Percentiles rank a stretch among this genome's conserved stretches.
Evolutionary conservation across 352 stramenopile genomes (phyloP).

Genomic region (Phytophthora hibernalis): DNA sequence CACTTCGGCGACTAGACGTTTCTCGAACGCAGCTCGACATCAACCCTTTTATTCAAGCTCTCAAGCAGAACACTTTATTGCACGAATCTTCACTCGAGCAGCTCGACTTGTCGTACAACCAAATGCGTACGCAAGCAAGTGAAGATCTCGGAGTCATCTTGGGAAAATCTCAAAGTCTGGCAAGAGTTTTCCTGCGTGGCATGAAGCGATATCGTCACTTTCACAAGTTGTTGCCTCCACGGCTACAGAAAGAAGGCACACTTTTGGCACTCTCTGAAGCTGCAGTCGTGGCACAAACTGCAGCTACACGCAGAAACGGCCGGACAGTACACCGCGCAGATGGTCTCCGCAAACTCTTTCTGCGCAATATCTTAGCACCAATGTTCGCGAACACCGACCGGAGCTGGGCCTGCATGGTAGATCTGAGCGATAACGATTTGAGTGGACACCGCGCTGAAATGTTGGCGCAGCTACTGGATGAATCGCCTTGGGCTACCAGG

Average conservation of each 20-base stretch:
- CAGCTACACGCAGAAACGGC: constrained; percentile 24
- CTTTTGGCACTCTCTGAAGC: constrained; percentile 31
- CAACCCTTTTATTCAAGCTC: constrained; percentile 58
- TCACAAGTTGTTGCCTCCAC: constrained; percentile 28
- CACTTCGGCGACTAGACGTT: constrained; percentile 64
- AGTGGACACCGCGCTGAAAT: constrained; percentile 51
- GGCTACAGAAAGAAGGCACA: constrained; percentile 33
- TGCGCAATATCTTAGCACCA: constrained; percentile 63
- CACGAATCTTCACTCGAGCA: constrained; percentile 64
- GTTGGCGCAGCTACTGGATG: constrained; percentile 60
- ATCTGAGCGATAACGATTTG: constrained; percentile 84
- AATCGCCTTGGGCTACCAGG: constrained; percentile 43
- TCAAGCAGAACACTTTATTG: constrained; percentile 73
- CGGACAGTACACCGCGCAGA: constrained; percentile 29
- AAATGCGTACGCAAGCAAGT: constrained; percentile 59
- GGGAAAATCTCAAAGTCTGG: constrained; percentile 67
- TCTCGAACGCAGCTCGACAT: constrained; percentile 66
- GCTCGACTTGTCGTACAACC: constrained; percentile 79
- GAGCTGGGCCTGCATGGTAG: constrained; percentile 49
- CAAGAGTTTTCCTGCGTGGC: constrained; percentile 63
- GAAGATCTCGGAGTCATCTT: constrained; percentile 66
- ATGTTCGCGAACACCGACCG: constrained; percentile 73
- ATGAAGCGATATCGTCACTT: constrained; percentile 54
- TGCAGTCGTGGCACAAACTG: constrained; percentile 34
- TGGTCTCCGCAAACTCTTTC: constrained; percentile 54